Evolutionary conservation across 257 asterid species (phyloP), one percentile per base, ranked within the genome.

Genomic region (Salvia miltiorrhiza): DNA sequence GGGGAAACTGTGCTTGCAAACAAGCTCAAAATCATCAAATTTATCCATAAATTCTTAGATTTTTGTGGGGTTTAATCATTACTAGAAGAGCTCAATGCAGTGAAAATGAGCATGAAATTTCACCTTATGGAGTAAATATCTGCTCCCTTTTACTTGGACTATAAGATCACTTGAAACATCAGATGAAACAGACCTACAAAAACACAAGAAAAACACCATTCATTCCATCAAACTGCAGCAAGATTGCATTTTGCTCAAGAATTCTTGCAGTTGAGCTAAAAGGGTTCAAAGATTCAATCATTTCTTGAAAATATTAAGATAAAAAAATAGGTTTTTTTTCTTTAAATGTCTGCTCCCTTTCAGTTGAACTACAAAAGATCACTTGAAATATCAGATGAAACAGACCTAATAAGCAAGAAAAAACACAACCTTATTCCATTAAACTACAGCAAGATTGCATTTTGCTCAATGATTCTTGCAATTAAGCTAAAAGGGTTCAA

Each of bases 91-190:
- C 13, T 24, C 6, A 69, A 43, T 33, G 55, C 47, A 48, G 7
- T 54, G 32, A 13, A 32, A 64, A 47, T 47, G 44, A 32, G 9
- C 16, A 5, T 12, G 47, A 21, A 19, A 17, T 47, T n/a, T 78
- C 62, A 89, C 96, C 96, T 92, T 92, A 74, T 92, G 98, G 72
- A 92, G 96, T 71, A 90, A 66, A 77, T 86, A 92, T 80, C 92
- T 83, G 78, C 79, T 82, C 55, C 89, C 96, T 41, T 83, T 81
- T 1, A 92, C 92, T 82, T 89, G 94, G 53, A 92, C 80, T 43
- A 82, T 84, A 60, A 92, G 95, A 81, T 92, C 98, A 76, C 94
- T 86, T 20, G 92, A 80, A 71, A 92, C 88, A 64, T 89, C 98
- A n/a, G 96, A 86, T 63, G 95, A 82, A 14, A 92, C 90, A 53